These are phyloP conservation scores for Ceratobasidium sp. DNA, from an alignment of 1,284 basidiomycete species.

Conservation along the genomic window DNA sequence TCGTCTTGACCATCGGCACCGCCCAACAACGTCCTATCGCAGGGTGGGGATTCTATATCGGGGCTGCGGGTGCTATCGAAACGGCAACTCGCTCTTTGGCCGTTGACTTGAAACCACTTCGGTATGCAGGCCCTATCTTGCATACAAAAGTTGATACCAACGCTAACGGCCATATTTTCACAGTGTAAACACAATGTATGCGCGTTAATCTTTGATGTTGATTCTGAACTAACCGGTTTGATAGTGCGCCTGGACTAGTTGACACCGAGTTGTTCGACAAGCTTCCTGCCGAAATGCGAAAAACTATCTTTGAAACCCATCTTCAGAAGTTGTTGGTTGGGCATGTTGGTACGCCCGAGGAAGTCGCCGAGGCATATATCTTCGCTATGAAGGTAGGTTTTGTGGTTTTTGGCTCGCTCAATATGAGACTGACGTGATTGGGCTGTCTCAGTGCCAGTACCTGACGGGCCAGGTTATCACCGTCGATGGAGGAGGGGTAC, in stretches of 20 bases:
- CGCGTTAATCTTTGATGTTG: neutral
- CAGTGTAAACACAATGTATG: constrained; percentile 23
- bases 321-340: constrained; percentile 4
- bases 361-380: constrained; percentile 30
- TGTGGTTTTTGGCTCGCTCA: too few species aligned
- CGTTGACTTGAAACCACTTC: constrained; percentile 34
- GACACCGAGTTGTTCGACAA: constrained; percentile 1
- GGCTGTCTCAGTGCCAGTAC: constrained; percentile 1
- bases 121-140: neutral
- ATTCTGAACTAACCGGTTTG: too few species aligned
- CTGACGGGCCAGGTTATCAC: constrained; percentile 18
- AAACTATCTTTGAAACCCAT: neutral
- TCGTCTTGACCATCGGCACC: constrained; percentile 12
- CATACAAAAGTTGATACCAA: too few species aligned
- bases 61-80: constrained; percentile 13
- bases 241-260: constrained; percentile 11
- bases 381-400: constrained; percentile 29
- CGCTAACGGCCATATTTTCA: too few species aligned
- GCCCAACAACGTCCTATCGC: constrained; percentile 4
- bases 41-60: neutral
- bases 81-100: constrained; percentile 19
- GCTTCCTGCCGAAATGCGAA: neutral
- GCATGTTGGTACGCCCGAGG: constrained; percentile 24
- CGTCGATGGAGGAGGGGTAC: constrained; percentile 13
- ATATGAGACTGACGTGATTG: neutral